phyloP scores from a whole-genome alignment of 148 eudicot species.

The Spergularia bocconei region DNA sequence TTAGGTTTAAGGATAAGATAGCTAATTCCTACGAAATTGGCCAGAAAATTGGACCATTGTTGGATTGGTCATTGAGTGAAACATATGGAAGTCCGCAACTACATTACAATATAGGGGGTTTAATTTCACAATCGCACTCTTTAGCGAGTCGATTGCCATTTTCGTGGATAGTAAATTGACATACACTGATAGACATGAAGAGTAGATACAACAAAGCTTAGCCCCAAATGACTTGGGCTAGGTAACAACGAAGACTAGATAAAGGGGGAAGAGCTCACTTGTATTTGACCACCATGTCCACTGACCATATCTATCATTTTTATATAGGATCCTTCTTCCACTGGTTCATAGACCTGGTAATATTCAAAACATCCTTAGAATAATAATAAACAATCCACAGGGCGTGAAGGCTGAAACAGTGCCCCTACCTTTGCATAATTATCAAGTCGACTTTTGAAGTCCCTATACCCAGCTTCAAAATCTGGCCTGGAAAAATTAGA shows the following conservation, averaged over 20 bases:
- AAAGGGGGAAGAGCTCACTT: constrained; percentile 44
- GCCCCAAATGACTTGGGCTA: too few species aligned
- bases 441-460: constrained; percentile 81
- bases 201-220: too few species aligned
- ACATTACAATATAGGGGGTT: too few species aligned
- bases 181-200: too few species aligned
- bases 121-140: too few species aligned
- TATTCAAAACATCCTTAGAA: constrained; percentile 11
- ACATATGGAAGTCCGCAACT: too few species aligned
- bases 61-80: too few species aligned
- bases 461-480: constrained; percentile 94
- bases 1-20: too few species aligned
- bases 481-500: constrained; percentile 64
- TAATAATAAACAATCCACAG: background rate
- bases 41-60: too few species aligned
- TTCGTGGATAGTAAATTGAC: too few species aligned
- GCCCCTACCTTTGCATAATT: constrained; percentile 80
- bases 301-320: constrained; percentile 96
- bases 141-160: too few species aligned
- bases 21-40: too few species aligned
- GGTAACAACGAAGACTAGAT: background rate
- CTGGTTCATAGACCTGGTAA: constrained; percentile 86
- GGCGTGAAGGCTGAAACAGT: constrained; percentile 13
- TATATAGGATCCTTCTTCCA: constrained; percentile 96
- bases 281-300: constrained; percentile 98